phyloP scores from a whole-genome alignment of 805 yeast genomes.

The Candida yuanshanica region DNA sequence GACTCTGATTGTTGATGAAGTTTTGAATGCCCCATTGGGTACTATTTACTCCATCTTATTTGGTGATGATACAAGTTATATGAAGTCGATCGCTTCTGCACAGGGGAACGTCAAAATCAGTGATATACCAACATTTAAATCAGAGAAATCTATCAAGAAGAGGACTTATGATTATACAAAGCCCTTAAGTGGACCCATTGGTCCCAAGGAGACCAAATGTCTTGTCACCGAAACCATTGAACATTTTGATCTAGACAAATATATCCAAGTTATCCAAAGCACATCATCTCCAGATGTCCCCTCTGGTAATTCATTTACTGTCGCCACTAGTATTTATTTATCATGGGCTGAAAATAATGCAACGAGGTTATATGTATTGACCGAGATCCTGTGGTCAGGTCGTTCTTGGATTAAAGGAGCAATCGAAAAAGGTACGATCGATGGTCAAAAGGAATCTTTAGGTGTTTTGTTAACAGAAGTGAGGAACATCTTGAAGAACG shows the following conservation, averaged over 20 bases:
- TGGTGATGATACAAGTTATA: slow-evolving; percentile 51
- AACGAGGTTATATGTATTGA: slow-evolving; percentile 49
- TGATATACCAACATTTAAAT: slow-evolving; percentile 35
- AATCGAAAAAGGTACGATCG: slow-evolving; percentile 68
- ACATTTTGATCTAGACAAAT: slow-evolving; percentile 46
- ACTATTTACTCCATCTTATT: slow-evolving; percentile 51
- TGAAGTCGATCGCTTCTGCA: slow-evolving; percentile 40
- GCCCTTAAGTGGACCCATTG: slow-evolving; percentile 74
- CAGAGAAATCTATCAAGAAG: slow-evolving; percentile 22
- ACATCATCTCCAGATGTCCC: slow-evolving; percentile 93
- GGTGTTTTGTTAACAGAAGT: slow-evolving; percentile 38
- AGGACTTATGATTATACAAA: slow-evolving; percentile 64
- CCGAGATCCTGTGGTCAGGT: slow-evolving; percentile 65
- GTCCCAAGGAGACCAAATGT: slow-evolving; percentile 88
- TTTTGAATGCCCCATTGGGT: slow-evolving; percentile 60
- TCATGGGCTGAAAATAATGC: slow-evolving; percentile 58
- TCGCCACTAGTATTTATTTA: slow-evolving; percentile 51
- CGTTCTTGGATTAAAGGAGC: slow-evolving; percentile 73
- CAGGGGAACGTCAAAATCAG: slow-evolving; percentile 61
- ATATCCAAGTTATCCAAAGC: slow-evolving; percentile 53
- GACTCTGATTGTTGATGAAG: slow-evolving; percentile 43
- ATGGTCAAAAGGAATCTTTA: slow-evolving; percentile 65
- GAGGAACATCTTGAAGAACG: slow-evolving; percentile 23
- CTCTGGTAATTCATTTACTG: slow-evolving; percentile 66
- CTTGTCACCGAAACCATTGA: slow-evolving; percentile 53